A percentile compares a stretch with the other conserved stretches of the same genome.
Conservation (phyloP, 805 yeast species). For the Candida golubevii region DNA sequence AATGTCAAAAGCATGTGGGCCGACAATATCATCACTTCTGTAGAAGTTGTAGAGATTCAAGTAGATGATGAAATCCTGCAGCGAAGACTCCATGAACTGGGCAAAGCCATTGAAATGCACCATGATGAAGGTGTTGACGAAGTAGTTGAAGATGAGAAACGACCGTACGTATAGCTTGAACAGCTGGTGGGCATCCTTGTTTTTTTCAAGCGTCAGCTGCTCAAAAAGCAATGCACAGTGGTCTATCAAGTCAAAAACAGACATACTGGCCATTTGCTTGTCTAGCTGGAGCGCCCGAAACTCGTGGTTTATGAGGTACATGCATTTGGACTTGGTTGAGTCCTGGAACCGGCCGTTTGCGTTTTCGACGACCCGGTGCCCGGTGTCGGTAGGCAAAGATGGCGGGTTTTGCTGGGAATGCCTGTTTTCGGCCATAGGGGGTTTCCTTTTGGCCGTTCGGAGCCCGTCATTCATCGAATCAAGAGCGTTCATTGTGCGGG, state of each 20-base stretch:
- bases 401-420: no score
- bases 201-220: slow-evolving; percentile 19
- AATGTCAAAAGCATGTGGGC: slow-evolving; percentile 18
- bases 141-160: slow-evolving; percentile 39
- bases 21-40: slow-evolving; percentile 25
- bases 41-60: slow-evolving; percentile 40
- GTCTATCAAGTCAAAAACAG: slow-evolving; percentile 40
- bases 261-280: slow-evolving; percentile 22
- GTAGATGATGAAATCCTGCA: slow-evolving; percentile 39
- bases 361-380: no score
- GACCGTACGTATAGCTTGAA: slow-evolving; percentile 31
- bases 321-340: not conserved
- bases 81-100: slow-evolving; percentile 32
- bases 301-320: slow-evolving; percentile 24
- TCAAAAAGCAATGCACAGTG: slow-evolving; percentile 38
- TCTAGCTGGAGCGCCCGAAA: slow-evolving; percentile 38
- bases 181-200: slow-evolving; percentile 9
- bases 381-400: no score
- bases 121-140: slow-evolving; percentile 40
- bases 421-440: no score
- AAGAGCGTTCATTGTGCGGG: no score
- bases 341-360: no score
- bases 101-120: slow-evolving; percentile 41
- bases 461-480: no score
- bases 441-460: no score